Evolutionary conservation across 148 eudicot genomes (phyloP).

Genomic region (Pouteria glomerata): DNA sequence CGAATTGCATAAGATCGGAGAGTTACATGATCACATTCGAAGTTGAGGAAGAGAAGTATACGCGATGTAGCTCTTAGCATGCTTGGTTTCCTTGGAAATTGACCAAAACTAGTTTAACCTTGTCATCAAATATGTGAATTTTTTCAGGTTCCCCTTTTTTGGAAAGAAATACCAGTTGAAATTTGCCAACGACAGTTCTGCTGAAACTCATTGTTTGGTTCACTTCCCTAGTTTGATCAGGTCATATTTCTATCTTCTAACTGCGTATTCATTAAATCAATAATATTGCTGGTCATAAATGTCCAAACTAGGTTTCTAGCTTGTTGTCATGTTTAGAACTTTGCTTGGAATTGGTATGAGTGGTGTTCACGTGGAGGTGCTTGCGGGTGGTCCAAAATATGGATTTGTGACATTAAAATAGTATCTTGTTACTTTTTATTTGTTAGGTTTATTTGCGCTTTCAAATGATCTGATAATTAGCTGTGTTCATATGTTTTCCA

Average conservation of each 20-base stretch:
- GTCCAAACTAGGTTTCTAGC: background rate
- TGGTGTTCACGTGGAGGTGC: background rate
- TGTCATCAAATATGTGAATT: constrained; percentile 12
- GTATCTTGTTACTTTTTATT: background rate
- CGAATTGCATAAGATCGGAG: constrained; percentile 94
- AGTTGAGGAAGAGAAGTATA: constrained; percentile 98
- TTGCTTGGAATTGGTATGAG: background rate
- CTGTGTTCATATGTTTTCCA: constrained; percentile 21
- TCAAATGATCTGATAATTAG: background rate
- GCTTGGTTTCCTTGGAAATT: background rate
- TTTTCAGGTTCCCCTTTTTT: constrained; percentile 79
- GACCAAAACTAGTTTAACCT: background rate
- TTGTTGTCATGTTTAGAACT: background rate
- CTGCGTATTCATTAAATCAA: background rate
- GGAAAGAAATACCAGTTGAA: constrained; percentile 97
- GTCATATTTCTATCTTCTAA: constrained; percentile 29
- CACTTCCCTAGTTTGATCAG: constrained; percentile 98
- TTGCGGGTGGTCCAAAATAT: background rate
- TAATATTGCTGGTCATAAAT: background rate
- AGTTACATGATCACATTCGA: constrained; percentile 97
- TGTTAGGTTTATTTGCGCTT: background rate
- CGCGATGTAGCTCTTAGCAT: constrained; percentile 2
- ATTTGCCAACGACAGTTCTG: constrained; percentile 74
- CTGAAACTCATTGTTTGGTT: constrained; percentile 95
- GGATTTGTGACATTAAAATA: background rate